phyloP scores from a whole-genome alignment of 768 basidiomycete genomes.

The Lactarius sanguifluus region DNA sequence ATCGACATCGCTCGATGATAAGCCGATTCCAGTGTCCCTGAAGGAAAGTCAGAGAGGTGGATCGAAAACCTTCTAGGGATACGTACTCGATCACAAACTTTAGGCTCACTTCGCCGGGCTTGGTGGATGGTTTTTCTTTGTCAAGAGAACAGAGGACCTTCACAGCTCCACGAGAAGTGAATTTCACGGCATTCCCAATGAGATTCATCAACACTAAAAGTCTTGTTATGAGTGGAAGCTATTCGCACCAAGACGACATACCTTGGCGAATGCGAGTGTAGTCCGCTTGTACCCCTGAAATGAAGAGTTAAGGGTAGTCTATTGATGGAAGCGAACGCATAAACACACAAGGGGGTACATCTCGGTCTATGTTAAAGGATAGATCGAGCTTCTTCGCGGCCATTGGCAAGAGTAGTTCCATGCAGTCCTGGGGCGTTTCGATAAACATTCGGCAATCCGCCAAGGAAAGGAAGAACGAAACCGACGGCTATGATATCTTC shows the following conservation, averaged over 20 bases:
- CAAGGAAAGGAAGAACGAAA: background rate
- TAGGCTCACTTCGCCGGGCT: conserved; percentile 47
- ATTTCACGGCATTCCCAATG: conserved; percentile 76
- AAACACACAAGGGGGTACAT: conserved; percentile 60
- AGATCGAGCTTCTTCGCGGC: conserved; percentile 73
- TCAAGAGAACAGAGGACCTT: conserved; percentile 62
- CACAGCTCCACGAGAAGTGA: conserved; percentile 63
- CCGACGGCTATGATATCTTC: conserved; percentile 70
- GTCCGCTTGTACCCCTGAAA: conserved; percentile 65
- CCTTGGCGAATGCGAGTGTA: conserved; percentile 75
- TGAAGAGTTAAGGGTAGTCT: background rate
- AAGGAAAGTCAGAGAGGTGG: background rate
- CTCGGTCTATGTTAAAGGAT: conserved; percentile 66
- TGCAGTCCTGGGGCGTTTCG: conserved; percentile 55
- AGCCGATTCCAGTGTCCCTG: conserved; percentile 73
- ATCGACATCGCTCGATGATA: conserved; percentile 64
- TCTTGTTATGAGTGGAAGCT: background rate
- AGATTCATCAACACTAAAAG: conserved; percentile 68
- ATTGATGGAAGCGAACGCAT: conserved; percentile 27
- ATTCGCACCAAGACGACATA: conserved; percentile 29
- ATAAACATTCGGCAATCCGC: background rate
- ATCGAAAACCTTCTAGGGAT: background rate
- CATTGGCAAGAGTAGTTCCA: conserved; percentile 74
- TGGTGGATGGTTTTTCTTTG: conserved; percentile 34
- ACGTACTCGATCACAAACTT: conserved; percentile 65